Evolutionary conservation across 176 grass and related monocot genomes (phyloP).

Genomic region (Carex pumila): DNA sequence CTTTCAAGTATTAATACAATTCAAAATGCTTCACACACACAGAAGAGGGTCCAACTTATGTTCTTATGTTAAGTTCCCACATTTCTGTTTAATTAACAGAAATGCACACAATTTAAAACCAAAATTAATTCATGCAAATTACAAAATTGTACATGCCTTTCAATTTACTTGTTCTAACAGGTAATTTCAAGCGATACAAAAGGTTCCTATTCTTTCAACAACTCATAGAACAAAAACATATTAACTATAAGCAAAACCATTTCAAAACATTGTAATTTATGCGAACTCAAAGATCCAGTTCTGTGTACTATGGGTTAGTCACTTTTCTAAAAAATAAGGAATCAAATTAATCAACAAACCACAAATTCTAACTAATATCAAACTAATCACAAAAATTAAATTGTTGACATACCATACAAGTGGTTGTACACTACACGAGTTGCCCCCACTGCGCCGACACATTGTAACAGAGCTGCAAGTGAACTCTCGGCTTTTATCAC

Average conservation of each 20-base stretch:
- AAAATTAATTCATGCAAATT: not conserved
- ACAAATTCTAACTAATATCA: not conserved
- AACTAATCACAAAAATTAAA: not conserved
- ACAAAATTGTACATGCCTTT: not conserved
- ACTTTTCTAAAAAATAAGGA: not conserved
- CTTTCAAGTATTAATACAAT: not conserved
- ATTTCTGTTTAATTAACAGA: not conserved
- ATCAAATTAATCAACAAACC: not conserved
- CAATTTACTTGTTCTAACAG: not conserved
- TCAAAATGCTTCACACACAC: not conserved
- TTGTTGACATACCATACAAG: constrained; percentile 58
- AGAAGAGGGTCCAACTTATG: not conserved
- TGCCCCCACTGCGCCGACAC: constrained; percentile 41
- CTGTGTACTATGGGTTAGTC: not conserved
- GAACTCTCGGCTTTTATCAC: constrained; percentile 55
- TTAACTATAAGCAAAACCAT: no score
- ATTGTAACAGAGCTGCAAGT: constrained; percentile 53
- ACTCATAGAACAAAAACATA: no score
- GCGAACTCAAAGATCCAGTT: not conserved
- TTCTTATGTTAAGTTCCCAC: not conserved
- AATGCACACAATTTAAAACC: not conserved
- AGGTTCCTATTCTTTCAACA: no score
- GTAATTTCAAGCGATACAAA: not conserved
- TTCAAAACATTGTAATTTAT: not conserved
- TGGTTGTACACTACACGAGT: constrained; percentile 74